Conservation (phyloP, 2,329 filamentous ascomycete genomes). For the Cordyceps militaris region DNA sequence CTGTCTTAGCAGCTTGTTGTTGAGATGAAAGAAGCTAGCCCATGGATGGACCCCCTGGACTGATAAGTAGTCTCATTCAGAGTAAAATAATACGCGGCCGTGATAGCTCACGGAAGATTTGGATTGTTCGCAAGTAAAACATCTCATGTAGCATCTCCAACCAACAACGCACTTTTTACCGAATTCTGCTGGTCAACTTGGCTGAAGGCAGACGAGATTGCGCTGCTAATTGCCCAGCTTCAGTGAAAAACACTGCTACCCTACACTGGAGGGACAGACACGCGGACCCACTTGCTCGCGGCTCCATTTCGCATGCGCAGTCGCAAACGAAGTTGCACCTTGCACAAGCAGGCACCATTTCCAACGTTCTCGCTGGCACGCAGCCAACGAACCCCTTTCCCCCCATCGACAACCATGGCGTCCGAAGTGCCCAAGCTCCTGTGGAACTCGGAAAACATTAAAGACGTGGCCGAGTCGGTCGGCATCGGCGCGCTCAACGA, state of each 20-base stretch:
- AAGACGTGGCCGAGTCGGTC: slow-evolving; percentile 92
- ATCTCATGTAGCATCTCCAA: no score
- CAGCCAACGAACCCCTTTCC: not conserved
- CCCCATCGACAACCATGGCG: slow-evolving; percentile 25
- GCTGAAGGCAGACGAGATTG: no score
- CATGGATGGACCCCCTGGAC: no score
- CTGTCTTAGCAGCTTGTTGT: no score
- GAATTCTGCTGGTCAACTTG: no score
- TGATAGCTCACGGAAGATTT: no score
- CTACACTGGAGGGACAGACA: not conserved
- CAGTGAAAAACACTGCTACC: not conserved
- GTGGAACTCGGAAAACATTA: slow-evolving; percentile 95
- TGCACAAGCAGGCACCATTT: not conserved
- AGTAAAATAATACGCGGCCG: no score
- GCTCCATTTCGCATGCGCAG: not conserved
- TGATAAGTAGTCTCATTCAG: no score
- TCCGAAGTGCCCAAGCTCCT: slow-evolving; percentile 50
- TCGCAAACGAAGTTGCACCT: not conserved
- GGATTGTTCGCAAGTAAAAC: no score
- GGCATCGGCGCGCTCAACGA: slow-evolving; percentile 76
- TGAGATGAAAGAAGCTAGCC: no score
- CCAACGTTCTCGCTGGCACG: not conserved
- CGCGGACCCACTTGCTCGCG: not conserved
- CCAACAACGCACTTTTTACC: no score
- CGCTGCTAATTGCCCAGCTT: no score